Evolutionary conservation across 352 stramenopile genomes (phyloP).

Genomic region (Globisporangium rhizosaccharum): DNA sequence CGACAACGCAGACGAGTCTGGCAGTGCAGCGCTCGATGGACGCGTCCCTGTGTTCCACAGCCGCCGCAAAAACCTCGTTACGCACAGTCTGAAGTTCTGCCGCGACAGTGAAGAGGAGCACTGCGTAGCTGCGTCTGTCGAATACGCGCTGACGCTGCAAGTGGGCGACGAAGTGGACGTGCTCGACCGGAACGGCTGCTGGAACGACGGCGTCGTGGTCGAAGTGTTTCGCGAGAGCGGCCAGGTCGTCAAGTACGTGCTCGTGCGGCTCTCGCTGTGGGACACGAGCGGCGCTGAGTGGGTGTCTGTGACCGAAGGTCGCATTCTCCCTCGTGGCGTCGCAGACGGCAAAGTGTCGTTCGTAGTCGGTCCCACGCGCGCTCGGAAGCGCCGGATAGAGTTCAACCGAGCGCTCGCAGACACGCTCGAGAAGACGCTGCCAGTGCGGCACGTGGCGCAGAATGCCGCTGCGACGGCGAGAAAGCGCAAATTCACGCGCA

Average conservation of each 20-base stretch:
- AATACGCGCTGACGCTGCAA: conserved; percentile 53
- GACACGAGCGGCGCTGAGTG: conserved; percentile 57
- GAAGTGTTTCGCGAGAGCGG: conserved; percentile 44
- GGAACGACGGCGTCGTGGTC: conserved; percentile 75
- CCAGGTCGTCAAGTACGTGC: conserved; percentile 44
- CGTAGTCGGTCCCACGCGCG: conserved; percentile 30
- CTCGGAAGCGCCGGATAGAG: conserved; percentile 32
- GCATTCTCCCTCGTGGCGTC: conserved; percentile 66
- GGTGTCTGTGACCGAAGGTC: conserved; percentile 59
- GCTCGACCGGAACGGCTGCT: conserved; percentile 70
- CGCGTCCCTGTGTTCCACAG: conserved; percentile 28
- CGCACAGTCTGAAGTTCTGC: conserved; percentile 33
- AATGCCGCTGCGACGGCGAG: conserved; percentile 13
- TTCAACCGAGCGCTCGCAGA: conserved; percentile 47
- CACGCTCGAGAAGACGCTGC: conserved; percentile 47
- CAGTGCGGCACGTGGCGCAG: conserved; percentile 31
- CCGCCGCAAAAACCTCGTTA: conserved; percentile 41
- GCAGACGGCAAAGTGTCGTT: conserved; percentile 41
- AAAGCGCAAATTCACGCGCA: conserved; percentile 16
- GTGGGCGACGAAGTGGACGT: conserved; percentile 71
- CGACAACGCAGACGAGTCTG: conserved; percentile 2
- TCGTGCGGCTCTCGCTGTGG: conserved; percentile 63
- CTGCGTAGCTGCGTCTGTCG: conserved; percentile 53
- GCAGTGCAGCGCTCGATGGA: conserved; percentile 6
- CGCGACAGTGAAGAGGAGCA: conserved; percentile 11